Conservation (phyloP, 331 rosid species). For the Malus hybrid region DNA sequence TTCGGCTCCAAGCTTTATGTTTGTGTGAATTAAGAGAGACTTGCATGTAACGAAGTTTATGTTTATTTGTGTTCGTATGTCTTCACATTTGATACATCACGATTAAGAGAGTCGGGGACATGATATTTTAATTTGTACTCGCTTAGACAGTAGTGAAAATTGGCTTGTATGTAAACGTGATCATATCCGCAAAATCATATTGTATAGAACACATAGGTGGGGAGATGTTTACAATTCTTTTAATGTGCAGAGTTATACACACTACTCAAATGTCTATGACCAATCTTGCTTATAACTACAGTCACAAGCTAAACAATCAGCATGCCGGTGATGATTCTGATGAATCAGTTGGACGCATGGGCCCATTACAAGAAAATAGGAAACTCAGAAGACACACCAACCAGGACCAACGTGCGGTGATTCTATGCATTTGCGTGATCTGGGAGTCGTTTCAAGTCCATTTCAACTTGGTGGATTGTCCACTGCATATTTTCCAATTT, state of each 20-base stretch:
- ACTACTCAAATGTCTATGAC: not conserved
- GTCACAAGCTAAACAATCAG: not conserved
- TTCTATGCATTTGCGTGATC: conserved; percentile 47
- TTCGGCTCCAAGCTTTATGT: no score
- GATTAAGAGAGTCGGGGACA: no score
- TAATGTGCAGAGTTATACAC: not conserved
- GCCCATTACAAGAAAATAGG: not conserved
- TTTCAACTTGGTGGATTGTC: conserved; percentile 94
- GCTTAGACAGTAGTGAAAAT: no score
- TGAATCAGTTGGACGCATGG: not conserved
- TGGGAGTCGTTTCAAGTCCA: conserved; percentile 72
- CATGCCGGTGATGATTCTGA: not conserved
- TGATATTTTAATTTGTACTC: no score
- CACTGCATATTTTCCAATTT: conserved; percentile 91
- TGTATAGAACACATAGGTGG: not conserved
- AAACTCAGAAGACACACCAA: not conserved
- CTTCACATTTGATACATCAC: no score
- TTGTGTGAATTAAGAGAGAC: no score
- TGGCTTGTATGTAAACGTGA: no score
- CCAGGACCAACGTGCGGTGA: not conserved
- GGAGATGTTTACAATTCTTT: not conserved
- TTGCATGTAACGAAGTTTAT: no score
- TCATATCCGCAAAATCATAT: no score
- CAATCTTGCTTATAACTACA: not conserved
- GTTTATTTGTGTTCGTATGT: no score